Evolutionary conservation across 306 rosid genomes (phyloP), one percentile per base, ranked within the genome.

Genomic region (Coriaria nepalensis): DNA sequence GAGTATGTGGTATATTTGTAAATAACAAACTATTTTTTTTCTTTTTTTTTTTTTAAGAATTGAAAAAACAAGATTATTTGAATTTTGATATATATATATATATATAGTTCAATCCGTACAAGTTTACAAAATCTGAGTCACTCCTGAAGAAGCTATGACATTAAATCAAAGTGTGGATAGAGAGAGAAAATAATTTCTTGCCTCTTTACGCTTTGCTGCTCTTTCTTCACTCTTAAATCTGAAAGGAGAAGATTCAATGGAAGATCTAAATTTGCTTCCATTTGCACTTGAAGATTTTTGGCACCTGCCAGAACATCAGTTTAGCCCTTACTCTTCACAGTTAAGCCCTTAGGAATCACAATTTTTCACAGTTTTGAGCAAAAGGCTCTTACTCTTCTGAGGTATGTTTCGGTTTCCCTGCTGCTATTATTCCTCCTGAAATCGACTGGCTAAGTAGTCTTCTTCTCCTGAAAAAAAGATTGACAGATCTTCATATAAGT

Each of bases 181-280:
- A 49, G 29, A 43, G 15, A 41, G 56, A 33, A 20, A 33, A 60
- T 4, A 33, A 37, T 3, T 43, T 56, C 76, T 73, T 73, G 53
- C 98, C 83, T 92, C 94, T 73, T 74, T 85, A 44, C 93, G 83
- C 58, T 92, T 92, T 55, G 65, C 81, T 47, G 78, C 98, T 78
- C 98, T 82, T 74, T 82, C 94, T 61, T 82, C 93, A 68, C 85
- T 92, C 77, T 60, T 77, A 64, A 90, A 70, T 60, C 54, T 86
- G 55, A 85, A 92, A 44, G 96, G 87, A 14, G 70, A 59, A 47
- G 69, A 49, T 55, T 10, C 43, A 33, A 78, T 74, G 39, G 74
- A 53, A 56, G 81, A 5, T 46, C 54, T 69, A 41, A 59, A 60
- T 55, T 52, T 79, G 65, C 52, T 60, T 54, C 64, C 63, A 57